Evolutionary conservation across 306 rosid genomes (phyloP), one percentile per base, ranked within the genome.

Genomic region (Elaeagnus macrophylla): DNA sequence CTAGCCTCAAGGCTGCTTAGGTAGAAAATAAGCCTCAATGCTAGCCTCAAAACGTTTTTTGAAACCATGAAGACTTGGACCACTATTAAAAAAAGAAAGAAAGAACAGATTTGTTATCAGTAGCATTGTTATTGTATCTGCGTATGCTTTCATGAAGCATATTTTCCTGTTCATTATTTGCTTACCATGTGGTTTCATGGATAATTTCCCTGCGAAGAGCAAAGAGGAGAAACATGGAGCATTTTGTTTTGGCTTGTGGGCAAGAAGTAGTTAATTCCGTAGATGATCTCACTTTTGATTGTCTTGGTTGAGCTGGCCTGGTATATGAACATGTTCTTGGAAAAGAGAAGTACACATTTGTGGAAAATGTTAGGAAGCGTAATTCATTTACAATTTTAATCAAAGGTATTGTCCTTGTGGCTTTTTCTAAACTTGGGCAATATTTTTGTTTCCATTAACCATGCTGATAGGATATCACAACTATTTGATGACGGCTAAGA

Each of bases 291-390:
- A 82, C 93, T 69, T 81, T 82, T 43, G 87, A 82, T 55, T 82
- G 85, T 71, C 87, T 91, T 68, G 99, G 99, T 48, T 91, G 96
- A 96, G 99, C 99, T 59, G 99, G 99, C 54, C 72, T 84, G 76
- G 96, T 91, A 57, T 82, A 91, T 57, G 99, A 91, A 77, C 96
- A 91, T 48, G 81, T 77, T 54, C 99, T 87, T 62, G 96, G 99
- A 39, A 96, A 91, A 80, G 93, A 91, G 67, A 91, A 91, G 70
- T 91, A 91, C 59, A 91, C 96, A 66, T 91, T 91, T 35, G 75
- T 87, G 14, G 96, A 86, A 69, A 80, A 91, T 69, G 96, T 91
- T 62, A 87, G 84, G 73, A 87, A 91, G 66, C 96, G 96, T 35
- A 74, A 73, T 66, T 91, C 99, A 41, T 91, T 96, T 71, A 91